Evolutionary conservation across 2,329 filamentous ascomycete species (phyloP).

Genomic region (Penicillium sp.): DNA sequence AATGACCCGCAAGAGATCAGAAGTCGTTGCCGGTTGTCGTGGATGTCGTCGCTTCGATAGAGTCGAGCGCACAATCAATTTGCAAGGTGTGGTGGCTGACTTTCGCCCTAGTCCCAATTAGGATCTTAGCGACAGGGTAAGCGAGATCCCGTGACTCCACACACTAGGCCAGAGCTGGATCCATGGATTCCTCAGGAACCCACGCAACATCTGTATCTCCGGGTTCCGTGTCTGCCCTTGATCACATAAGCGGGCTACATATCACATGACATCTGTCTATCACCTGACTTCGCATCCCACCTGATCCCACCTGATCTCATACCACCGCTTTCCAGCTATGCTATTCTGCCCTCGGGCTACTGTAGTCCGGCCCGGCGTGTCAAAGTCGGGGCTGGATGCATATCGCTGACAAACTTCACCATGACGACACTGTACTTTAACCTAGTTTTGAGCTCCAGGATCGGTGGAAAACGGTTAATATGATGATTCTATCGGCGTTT

Average conservation of each 20-base stretch:
- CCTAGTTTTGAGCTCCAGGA: not conserved
- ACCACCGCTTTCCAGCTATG: not conserved
- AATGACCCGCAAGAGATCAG: conserved; percentile 39
- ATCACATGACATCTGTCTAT: not conserved
- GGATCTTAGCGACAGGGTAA: conserved; percentile 43
- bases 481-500: not conserved
- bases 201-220: not conserved
- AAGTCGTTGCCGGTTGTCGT: conserved; percentile 45
- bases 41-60: conserved; percentile 45
- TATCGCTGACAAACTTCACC: conserved; percentile 22
- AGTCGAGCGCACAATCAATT: conserved; percentile 42
- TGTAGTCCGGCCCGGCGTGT: conserved; percentile 29
- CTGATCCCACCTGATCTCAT: not conserved
- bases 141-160: conserved; percentile 34
- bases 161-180: conserved; percentile 16
- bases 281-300: not conserved
- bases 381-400: conserved; percentile 7
- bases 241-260: not conserved
- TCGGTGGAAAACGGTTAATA: not conserved
- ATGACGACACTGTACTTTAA: conserved; percentile 20
- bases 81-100: conserved; percentile 38
- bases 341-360: conserved; percentile 28
- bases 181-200: not conserved
- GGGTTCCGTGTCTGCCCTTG: not conserved
- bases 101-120: conserved; percentile 37